A percentile compares a stretch with the other conserved stretches of the same genome.
Evolutionary conservation across 768 basidiomycete species (phyloP).

Genomic region (Termitomyces bulborhizus): DNA sequence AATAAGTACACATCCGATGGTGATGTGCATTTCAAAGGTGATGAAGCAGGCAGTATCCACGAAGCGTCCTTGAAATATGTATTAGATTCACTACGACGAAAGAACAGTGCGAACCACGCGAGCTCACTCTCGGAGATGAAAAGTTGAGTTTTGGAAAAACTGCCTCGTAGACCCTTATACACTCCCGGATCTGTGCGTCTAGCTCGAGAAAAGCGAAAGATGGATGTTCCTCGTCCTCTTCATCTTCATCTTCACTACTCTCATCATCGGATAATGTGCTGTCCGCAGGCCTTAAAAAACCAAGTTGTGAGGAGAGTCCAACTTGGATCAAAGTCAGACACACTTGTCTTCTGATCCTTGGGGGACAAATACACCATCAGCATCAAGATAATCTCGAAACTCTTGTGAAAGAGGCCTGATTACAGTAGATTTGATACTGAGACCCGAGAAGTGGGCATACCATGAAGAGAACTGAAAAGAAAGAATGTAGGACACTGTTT

Average conservation of each 20-base stretch:
- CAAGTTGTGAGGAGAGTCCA: background rate
- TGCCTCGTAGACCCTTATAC: slow-evolving; percentile 64
- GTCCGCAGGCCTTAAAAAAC: slow-evolving; percentile 36
- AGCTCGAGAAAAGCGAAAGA: slow-evolving; percentile 75
- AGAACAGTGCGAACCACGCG: background rate
- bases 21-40: slow-evolving; percentile 80
- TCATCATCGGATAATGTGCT: slow-evolving; percentile 59
- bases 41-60: slow-evolving; percentile 82
- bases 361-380: slow-evolving; percentile 83
- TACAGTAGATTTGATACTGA: slow-evolving; percentile 68
- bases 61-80: slow-evolving; percentile 64
- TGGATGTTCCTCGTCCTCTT: slow-evolving; percentile 18
- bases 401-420: slow-evolving; percentile 59
- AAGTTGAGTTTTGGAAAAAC: slow-evolving; percentile 97
- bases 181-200: slow-evolving; percentile 63
- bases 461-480: slow-evolving; percentile 82
- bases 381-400: slow-evolving; percentile 68
- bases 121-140: slow-evolving; percentile 77
- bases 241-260: slow-evolving; percentile 27
- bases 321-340: slow-evolving; percentile 20
- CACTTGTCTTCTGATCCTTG: slow-evolving; percentile 76
- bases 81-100: background rate
- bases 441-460: slow-evolving; percentile 63
- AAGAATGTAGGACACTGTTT: slow-evolving; percentile 48
- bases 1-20: slow-evolving; percentile 89